Base-by-base conservation (phyloP, 305 asterid genomes). In the Plantago rigida region DNA sequence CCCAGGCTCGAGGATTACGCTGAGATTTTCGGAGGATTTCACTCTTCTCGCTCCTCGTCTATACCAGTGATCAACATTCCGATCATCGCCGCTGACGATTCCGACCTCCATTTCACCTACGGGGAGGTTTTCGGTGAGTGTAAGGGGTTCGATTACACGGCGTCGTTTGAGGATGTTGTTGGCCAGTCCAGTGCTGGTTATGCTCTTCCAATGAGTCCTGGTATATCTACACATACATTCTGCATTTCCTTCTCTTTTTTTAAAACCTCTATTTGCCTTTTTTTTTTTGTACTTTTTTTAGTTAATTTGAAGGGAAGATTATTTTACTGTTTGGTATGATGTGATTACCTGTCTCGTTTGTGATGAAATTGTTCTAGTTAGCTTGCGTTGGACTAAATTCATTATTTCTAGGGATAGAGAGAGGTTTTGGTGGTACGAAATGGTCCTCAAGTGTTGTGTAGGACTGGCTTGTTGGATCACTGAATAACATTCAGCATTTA, bases 21-120 rank as follows among this genome's bases (percentile, higher is more conserved):
- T 22, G 95, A 90, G 85, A 87, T 90, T 68, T 90, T 90, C 63
- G 89, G 84, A 5, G 93, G 94, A 47, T 83, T 85, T 64, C 94
- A 79, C 71, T 73, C 86, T 13, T 77, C 85, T 24, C 78, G 93
- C 66, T 79, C 87, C 47, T 78, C 84, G 9, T 74, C 87, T 55
- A 87, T 90, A 59, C 97, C 97, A 46, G 15, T 87, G 65, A 77
- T 90, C 77, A 82, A 87, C 64, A 81, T 87, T 69, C 91, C 88
- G 8, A 73, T 65, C 29, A 8, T 13, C 17, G 59, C 5, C 13
- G 74, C 45, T 14, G 69, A 64, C 28, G 82, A 68, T 17, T 56
- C 69, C 8, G 65, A 31, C 56, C 60, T 77, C 49, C 75, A 69
- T 60, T 74, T 75, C 61, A 15, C 90, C 70, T 90, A 87, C 61